Evolutionary conservation across 805 yeast genomes (phyloP), one percentile per base, ranked within the genome.

Genomic region (Starmerella stellata): DNA sequence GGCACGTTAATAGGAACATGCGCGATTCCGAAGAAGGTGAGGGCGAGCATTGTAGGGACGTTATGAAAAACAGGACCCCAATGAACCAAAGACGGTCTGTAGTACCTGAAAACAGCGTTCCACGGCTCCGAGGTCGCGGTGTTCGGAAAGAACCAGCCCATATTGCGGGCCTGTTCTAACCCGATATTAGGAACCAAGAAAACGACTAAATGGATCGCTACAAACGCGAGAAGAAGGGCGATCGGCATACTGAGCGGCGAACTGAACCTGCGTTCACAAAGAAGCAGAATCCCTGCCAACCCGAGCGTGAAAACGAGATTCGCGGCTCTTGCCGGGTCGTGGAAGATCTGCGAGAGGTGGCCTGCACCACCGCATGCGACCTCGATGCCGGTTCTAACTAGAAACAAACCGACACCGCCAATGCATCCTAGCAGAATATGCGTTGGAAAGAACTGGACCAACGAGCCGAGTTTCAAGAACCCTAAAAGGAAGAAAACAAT

Each of bases 1-100:
- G 98, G 98, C 13, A 90, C 95, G 55, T 90, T 90, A 43, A 90
- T 90, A 3, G 98, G 98, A 9, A 90, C 98, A 52, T 90, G 98
- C 39, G 90, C 61, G 30, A 90, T 78, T 11, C 98, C 98, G 52
- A 90, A 90, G 54, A 90, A 90, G 0, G 96, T 85, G 46, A 90
- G 64, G 0, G 98, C 98, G 39, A 87, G 60, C 95, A 90, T 90
- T 2, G 93, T 78, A 4, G 98, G 98, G 16, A 83, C 44, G 51
- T 83, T 81, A 38, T 66, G 61, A 2, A 72, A 35, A 20, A 90
- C 64, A 21, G 75, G 65, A 44, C 60, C 52, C 90, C 93, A 81
- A 55, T 80, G 73, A n/a, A 82, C 90, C 21, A 67, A 56, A 3
- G 59, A 56, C 50, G 82, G 74, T 45, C 78, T 67, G 61, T 80